These are phyloP conservation scores for Arachis monticola DNA, from an alignment of 331 rosid species.

Conservation along the genomic window DNA sequence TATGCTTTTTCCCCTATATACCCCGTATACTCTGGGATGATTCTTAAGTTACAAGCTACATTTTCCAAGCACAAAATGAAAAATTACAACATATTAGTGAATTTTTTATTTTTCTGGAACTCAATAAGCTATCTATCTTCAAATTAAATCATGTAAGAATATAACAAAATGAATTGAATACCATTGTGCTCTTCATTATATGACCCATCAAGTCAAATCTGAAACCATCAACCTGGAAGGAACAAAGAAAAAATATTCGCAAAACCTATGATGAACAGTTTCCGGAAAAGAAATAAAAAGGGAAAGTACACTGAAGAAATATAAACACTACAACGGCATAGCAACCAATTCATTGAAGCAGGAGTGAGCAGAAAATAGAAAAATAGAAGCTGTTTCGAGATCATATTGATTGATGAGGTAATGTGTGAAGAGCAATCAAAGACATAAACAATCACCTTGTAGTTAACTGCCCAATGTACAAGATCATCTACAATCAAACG, in stretches of 20 bases:
- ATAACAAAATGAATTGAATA: constrained; percentile 46
- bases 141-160: constrained; percentile 20
- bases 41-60: constrained; percentile 15
- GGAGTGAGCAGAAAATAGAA: background rate
- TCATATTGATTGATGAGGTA: no score
- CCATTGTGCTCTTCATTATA: constrained; percentile 96
- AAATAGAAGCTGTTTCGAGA: background rate
- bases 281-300: constrained; percentile 18
- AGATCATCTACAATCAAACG: constrained; percentile 91
- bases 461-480: constrained; percentile 85
- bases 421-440: background rate
- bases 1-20: background rate
- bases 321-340: constrained; percentile 25
- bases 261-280: constrained; percentile 9
- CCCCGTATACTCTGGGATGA: constrained; percentile 2
- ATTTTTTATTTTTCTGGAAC: constrained; percentile 23
- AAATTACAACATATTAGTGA: constrained; percentile 20
- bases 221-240: constrained; percentile 89
- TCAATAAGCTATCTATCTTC: constrained; percentile 4
- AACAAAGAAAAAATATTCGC: constrained; percentile 25
- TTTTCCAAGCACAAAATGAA: constrained; percentile 9
- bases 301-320: constrained; percentile 8
- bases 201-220: constrained; percentile 99
- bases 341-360: background rate
- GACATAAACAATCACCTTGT: constrained; percentile 68